Conservation (phyloP, 768 basidiomycete genomes). For the Cytidiella melzeri region DNA sequence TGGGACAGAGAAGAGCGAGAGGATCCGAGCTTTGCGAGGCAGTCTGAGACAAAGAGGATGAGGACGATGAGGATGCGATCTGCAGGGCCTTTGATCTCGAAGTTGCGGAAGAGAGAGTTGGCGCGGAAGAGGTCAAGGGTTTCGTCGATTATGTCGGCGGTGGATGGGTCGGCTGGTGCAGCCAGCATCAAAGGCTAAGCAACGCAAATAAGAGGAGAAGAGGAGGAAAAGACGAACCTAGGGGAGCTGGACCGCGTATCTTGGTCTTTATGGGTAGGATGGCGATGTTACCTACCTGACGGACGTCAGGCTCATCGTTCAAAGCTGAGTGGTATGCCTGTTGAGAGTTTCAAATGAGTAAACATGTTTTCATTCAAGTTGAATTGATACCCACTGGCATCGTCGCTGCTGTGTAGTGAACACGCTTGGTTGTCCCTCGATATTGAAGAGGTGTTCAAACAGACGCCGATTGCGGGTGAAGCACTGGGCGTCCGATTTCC, state of each 20-base stretch:
- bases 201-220: background rate
- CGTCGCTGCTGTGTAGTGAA: slow-evolving; percentile 9
- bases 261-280: slow-evolving; percentile 88
- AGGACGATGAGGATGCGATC: slow-evolving; percentile 95
- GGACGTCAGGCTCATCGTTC: slow-evolving; percentile 77
- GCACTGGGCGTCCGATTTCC: background rate
- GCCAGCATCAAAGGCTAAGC: slow-evolving; percentile 2
- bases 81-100: slow-evolving; percentile 98
- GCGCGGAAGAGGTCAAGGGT: slow-evolving; percentile 95
- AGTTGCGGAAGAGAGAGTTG: slow-evolving; percentile 98
- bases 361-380: background rate
- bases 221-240: slow-evolving; percentile 40
- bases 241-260: slow-evolving; percentile 87
- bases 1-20: slow-evolving; percentile 62
- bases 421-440: too few species aligned
- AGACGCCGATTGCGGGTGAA: too few species aligned
- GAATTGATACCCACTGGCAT: slow-evolving; percentile 18
- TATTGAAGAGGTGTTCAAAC: too few species aligned
- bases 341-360: background rate
- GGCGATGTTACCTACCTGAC: slow-evolving; percentile 84
- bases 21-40: slow-evolving; percentile 82
- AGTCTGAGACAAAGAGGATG: slow-evolving; percentile 97
- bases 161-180: slow-evolving; percentile 65
- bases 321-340: slow-evolving; percentile 96
- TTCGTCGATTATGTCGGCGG: slow-evolving; percentile 92